A percentile compares a stretch with the other conserved stretches of the same genome.
These are phyloP conservation scores for Wickerhamia fluorescens DNA, from an alignment of 805 yeast genomes.

Conservation along the genomic window DNA sequence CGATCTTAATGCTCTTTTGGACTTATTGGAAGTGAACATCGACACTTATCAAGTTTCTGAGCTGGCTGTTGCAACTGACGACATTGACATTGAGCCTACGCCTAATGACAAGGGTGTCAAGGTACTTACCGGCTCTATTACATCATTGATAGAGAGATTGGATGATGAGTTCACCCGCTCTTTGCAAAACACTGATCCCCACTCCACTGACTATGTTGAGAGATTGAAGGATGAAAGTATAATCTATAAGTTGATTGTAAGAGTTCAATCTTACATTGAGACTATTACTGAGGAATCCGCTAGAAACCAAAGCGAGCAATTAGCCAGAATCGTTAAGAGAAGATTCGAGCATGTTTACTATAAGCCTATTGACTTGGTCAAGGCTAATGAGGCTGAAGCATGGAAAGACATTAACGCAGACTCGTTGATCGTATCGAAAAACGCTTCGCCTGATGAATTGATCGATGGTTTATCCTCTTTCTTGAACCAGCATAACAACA, in stretches of 20 bases:
- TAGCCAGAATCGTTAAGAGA: conserved; percentile 70
- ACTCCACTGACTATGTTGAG: conserved; percentile 86
- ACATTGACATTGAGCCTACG: conserved; percentile 61
- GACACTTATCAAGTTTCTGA: conserved; percentile 64
- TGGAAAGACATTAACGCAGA: conserved; percentile 50
- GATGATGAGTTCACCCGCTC: conserved; percentile 92
- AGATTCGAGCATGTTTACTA: conserved; percentile 90
- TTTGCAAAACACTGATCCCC: conserved; percentile 86
- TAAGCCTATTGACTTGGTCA: conserved; percentile 75
- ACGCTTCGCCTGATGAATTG: conserved; percentile 37
- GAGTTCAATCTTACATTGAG: conserved; percentile 85
- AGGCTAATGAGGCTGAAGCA: conserved; percentile 62
- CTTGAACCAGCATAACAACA: conserved; percentile 60
- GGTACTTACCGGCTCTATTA: conserved; percentile 75
- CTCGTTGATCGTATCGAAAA: conserved; percentile 24
- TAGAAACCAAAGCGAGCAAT: conserved; percentile 42
- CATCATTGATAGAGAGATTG: conserved; percentile 83
- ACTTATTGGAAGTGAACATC: conserved; percentile 57
- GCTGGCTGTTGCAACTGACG: conserved; percentile 62
- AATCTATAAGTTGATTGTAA: conserved; percentile 68
- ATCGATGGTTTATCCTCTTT: conserved; percentile 59
- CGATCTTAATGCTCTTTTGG: conserved; percentile 58
- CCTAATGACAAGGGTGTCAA: conserved; percentile 56
- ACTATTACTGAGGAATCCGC: conserved; percentile 40
- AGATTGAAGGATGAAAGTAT: conserved; percentile 82